These are phyloP conservation scores for Hirsutella minnesotensis DNA, from an alignment of 2,329 filamentous ascomycete species.

Conservation along the genomic window DNA sequence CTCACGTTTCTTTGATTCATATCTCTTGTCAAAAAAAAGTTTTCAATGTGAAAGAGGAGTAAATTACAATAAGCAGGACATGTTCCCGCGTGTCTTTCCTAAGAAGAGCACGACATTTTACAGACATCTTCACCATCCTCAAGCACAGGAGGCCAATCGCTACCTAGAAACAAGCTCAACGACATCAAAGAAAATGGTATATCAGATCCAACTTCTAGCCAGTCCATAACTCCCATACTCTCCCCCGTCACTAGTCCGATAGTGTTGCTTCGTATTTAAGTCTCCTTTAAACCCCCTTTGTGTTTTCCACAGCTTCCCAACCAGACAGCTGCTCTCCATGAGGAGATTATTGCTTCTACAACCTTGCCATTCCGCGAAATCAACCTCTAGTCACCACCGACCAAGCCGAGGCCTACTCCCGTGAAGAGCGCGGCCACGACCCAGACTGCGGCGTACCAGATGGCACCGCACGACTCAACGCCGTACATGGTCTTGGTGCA, in stretches of 20 bases:
- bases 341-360: neutral
- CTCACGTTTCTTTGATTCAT: too few species aligned
- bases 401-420: constrained; percentile 41
- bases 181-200: neutral
- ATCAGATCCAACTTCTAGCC: neutral
- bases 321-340: too few species aligned
- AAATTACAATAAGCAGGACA: too few species aligned
- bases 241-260: neutral
- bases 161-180: neutral
- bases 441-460: constrained; percentile 66
- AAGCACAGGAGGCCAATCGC: too few species aligned
- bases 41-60: too few species aligned
- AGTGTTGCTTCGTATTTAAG: too few species aligned
- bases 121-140: neutral
- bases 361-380: neutral
- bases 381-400: constrained; percentile 28
- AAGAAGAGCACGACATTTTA: too few species aligned
- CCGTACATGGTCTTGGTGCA: constrained; percentile 56
- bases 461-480: constrained; percentile 57
- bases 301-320: too few species aligned
- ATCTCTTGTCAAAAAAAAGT: too few species aligned
- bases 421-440: constrained; percentile 49
- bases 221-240: neutral
- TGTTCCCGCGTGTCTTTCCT: too few species aligned
- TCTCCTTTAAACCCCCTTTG: too few species aligned